Evolutionary conservation across 1,139 yeast species (phyloP).

Genomic region (Torulaspora pretoriensis): DNA sequence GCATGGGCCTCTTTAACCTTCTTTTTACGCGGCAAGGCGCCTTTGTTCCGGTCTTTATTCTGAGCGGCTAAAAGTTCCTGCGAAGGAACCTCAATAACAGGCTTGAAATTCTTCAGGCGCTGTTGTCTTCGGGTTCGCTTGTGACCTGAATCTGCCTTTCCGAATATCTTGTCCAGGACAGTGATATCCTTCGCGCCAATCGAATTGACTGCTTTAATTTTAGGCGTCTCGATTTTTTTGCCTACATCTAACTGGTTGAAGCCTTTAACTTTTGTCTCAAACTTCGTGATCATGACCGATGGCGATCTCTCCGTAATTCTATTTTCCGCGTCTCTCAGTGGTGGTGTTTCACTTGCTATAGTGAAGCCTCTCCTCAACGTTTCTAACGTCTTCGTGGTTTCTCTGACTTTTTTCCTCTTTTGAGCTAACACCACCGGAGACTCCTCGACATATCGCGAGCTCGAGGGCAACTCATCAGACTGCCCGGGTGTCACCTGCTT

Average conservation of each 20-base stretch:
- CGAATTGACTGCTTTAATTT: conserved; percentile 7
- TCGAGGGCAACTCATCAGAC: conserved; percentile 1
- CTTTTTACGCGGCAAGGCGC: background rate
- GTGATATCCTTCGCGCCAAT: conserved; percentile 20
- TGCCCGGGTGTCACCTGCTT: conserved; percentile 10
- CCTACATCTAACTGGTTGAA: background rate
- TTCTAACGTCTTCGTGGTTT: conserved; percentile 20
- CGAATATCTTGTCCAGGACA: conserved; percentile 27
- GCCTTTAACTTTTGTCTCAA: conserved; percentile 4
- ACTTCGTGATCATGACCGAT: conserved; percentile 11
- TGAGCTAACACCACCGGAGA: conserved; percentile 30
- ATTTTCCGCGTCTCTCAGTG: conserved; percentile 6
- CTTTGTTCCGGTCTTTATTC: conserved; percentile 7
- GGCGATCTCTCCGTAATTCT: conserved; percentile 9
- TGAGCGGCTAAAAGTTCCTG: conserved; percentile 14
- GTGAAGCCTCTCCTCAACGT: conserved; percentile 15
- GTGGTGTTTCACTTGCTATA: conserved; percentile 1
- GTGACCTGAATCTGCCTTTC: conserved; percentile 8
- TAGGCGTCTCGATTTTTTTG: conserved; percentile 6
- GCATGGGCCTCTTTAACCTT: background rate
- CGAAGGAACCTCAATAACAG: conserved; percentile 20
- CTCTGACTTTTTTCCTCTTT: conserved; percentile 24
- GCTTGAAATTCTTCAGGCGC: conserved; percentile 18
- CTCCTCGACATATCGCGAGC: conserved; percentile 15
- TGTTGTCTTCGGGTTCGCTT: conserved; percentile 19